Conservation (phyloP, 192 early-diverging fungal species). For the Linnemannia schmuckeri region DNA sequence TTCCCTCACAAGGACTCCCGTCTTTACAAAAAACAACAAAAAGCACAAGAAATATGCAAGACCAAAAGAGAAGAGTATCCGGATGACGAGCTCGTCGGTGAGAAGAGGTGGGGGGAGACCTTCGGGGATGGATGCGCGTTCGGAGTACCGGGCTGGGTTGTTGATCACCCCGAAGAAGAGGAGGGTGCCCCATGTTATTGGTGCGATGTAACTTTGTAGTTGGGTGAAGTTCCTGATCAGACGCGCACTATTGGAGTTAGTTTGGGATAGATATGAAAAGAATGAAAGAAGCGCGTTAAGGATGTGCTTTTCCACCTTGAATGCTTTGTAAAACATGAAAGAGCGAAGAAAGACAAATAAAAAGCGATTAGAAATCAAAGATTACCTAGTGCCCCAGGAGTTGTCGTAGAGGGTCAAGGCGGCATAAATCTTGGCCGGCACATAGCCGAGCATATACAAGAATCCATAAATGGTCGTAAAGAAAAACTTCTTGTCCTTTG, state of each 20-base stretch:
- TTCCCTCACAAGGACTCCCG: conserved; percentile 15
- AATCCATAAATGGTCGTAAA: conserved; percentile 65
- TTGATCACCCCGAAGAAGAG: conserved; percentile 38
- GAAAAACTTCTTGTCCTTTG: conserved; percentile 56
- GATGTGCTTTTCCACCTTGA: too few species aligned
- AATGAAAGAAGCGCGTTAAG: too few species aligned
- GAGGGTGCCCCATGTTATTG: conserved; percentile 37
- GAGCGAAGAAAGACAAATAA: neutral
- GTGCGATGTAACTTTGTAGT: conserved; percentile 44
- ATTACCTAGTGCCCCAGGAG: conserved; percentile 68
- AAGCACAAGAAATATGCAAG: neutral
- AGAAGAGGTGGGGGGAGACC: conserved; percentile 22
- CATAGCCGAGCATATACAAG: conserved; percentile 65
- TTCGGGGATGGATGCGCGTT: conserved; percentile 15
- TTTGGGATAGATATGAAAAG: neutral
- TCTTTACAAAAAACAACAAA: conserved; percentile 48
- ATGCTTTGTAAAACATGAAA: too few species aligned
- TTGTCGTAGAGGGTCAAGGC: conserved; percentile 69
- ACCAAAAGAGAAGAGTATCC: neutral
- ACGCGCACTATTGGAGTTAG: conserved; percentile 23
- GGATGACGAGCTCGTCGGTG: conserved; percentile 15
- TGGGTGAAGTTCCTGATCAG: conserved; percentile 47
- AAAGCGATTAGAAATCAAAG: neutral
- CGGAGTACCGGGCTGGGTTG: conserved; percentile 31
- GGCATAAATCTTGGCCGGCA: conserved; percentile 73